Evolutionary conservation across 1,284 basidiomycete species (phyloP).

Genomic region (Ustilago esculenta): DNA sequence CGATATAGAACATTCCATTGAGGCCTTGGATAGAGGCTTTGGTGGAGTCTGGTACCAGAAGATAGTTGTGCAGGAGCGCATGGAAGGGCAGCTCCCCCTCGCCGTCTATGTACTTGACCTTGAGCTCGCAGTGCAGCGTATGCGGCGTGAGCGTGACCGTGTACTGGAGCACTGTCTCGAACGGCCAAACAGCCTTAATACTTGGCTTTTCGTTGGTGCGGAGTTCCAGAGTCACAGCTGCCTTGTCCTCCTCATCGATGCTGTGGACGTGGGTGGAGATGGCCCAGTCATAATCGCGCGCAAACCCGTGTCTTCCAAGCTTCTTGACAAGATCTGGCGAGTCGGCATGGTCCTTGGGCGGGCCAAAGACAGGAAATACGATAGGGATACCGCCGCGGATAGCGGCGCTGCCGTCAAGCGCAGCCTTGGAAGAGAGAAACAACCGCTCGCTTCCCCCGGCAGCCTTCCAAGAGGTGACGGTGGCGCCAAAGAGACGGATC

Average conservation of each 20-base stretch:
- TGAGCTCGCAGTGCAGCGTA: constrained; percentile 57
- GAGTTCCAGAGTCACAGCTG: constrained; percentile 43
- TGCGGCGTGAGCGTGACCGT: constrained; percentile 45
- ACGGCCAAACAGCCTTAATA: constrained; percentile 36
- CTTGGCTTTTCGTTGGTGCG: constrained; percentile 35
- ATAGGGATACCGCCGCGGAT: constrained; percentile 61
- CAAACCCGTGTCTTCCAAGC: constrained; percentile 56
- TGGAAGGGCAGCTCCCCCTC: constrained; percentile 65
- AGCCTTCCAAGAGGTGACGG: constrained; percentile 58
- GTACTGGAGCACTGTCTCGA: constrained; percentile 38
- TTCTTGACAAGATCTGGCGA: constrained; percentile 34
- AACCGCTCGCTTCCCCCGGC: constrained; percentile 51
- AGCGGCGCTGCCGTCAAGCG: constrained; percentile 48
- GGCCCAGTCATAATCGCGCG: constrained; percentile 48
- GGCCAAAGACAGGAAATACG: constrained; percentile 60
- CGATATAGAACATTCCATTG: constrained; percentile 42
- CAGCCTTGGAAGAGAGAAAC: constrained; percentile 52
- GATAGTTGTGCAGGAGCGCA: constrained; percentile 67
- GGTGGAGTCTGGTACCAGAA: constrained; percentile 59
- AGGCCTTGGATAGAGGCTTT: constrained; percentile 47
- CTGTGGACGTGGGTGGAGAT: constrained; percentile 18
- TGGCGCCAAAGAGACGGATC: constrained; percentile 55
- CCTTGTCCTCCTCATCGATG: constrained; percentile 36
- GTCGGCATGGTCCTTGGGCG: constrained; percentile 47
- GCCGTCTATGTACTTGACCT: constrained; percentile 51